These are phyloP conservation scores for Mytilinidion resinicola DNA, from an alignment of 495 filamentous ascomycete species.

Conservation along the genomic window DNA sequence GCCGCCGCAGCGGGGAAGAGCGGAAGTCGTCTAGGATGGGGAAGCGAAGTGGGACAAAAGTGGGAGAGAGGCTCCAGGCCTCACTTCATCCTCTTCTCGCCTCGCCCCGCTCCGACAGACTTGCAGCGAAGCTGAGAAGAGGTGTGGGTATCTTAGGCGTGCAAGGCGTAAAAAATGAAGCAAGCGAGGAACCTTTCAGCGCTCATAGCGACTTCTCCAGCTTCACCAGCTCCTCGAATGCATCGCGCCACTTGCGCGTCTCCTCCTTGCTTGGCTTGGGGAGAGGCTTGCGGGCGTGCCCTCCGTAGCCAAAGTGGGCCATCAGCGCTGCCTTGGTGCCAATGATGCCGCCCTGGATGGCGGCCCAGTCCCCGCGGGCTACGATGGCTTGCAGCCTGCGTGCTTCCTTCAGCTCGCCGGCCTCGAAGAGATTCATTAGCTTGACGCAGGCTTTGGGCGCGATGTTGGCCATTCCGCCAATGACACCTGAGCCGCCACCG, in stretches of 20 bases:
- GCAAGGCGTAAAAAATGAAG: background rate
- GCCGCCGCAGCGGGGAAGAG: conserved; percentile 3
- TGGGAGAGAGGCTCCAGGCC: background rate
- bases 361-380: conserved; percentile 78
- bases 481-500: conserved; percentile 78
- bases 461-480: conserved; percentile 79
- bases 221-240: conserved; percentile 67
- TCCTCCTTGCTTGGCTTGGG: conserved; percentile 59
- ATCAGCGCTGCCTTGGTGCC: conserved; percentile 77
- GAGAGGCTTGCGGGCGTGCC: conserved; percentile 68
- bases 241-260: conserved; percentile 56
- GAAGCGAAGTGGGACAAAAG: conserved; percentile 1
- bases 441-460: conserved; percentile 70
- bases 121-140: background rate
- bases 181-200: conserved; percentile 1
- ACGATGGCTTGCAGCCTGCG: conserved; percentile 72
- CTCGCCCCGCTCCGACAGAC: background rate
- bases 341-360: conserved; percentile 79
- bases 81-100: background rate
- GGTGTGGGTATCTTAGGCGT: background rate
- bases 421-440: conserved; percentile 63
- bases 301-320: conserved; percentile 71
- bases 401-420: conserved; percentile 65
- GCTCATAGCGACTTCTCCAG: conserved; percentile 49
- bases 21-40: background rate